Base-by-base conservation (phyloP, 1,284 basidiomycete species). In the Boletus sp. region DNA sequence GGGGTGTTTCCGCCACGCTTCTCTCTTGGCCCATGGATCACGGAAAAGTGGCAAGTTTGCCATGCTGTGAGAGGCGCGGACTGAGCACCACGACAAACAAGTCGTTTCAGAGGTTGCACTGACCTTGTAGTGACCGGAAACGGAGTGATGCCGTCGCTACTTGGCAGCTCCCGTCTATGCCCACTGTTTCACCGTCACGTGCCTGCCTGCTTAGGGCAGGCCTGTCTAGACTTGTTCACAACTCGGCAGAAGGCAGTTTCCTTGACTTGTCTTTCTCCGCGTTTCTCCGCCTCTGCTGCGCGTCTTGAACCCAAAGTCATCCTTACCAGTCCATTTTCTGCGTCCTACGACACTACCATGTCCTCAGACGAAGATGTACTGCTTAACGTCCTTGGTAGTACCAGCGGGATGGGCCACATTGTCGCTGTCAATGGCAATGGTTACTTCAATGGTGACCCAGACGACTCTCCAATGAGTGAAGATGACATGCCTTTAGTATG, bases 1-100 rank as follows among this genome's bases (percentile, higher is more conserved):
- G 45, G 91, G 87, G 70, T 86, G 86, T 76, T 89, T 94, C 68
- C 94, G 84, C 94, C 94, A 98, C 53, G 94, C 92, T 72, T 98
- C 94, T 61, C 88, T 81, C 77, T 92, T 94, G 24, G 92, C 92
- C 95, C 94, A 97, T 54, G 94, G 93, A 74, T 98, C 94, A 74
- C 92, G 86, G 73, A 88, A 96, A 56, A 94, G 77, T 45, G 88
- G 89, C 50, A 79, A 79, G 63, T 81, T 81, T 43, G 82, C 67
- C 85, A 88, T 88, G 64, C 73, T 70, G 60, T 60, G 18, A 45
- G 39, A 65, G 20, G 60, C 46, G 29, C 44, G 4, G 61, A 27
- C 57, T 59, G 48, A 61, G 59, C 56, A 56, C 56, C 45, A 49
- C 53, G 46, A 45, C 45, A 18, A 33, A 51, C 33, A 22, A 44